Conservation (phyloP, 495 filamentous ascomycete genomes). For the Podospora australis region DNA sequence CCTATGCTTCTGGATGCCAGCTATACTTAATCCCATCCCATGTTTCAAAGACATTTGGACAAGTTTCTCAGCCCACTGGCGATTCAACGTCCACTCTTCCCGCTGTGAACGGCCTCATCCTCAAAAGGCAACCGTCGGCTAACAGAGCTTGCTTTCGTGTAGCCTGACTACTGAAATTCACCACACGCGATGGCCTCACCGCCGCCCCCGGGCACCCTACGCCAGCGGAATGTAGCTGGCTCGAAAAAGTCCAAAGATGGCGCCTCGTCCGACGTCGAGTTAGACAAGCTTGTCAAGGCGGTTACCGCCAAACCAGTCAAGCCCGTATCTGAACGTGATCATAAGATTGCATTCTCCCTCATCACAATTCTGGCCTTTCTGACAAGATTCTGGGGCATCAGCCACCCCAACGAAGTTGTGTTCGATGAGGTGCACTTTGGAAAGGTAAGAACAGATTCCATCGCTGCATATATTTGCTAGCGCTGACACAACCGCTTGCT, state of each 20-base stretch:
- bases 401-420: constrained; percentile 90
- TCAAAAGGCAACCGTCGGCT: constrained; percentile 1
- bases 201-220: constrained; percentile 44
- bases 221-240: constrained; percentile 46
- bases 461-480: neutral
- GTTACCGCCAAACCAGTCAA: constrained; percentile 11
- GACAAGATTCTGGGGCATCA: constrained; percentile 92
- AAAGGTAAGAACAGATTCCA: constrained; percentile 59
- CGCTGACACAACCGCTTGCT: constrained; percentile 5
- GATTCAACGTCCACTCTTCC: neutral
- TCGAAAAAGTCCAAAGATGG: constrained; percentile 41
- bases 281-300: constrained; percentile 37
- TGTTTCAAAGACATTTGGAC: no score
- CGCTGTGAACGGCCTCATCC: neutral
- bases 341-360: constrained; percentile 70
- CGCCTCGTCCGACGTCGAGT: constrained; percentile 37
- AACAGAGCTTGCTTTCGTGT: neutral
- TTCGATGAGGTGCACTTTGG: constrained; percentile 99
- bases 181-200: constrained; percentile 28
- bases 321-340: constrained; percentile 62
- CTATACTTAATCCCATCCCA: neutral
- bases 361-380: constrained; percentile 81
- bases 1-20: neutral
- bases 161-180: constrained; percentile 7
- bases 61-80: no score